Conservation (phyloP, 345 rosid genomes). For the Citrus hindsii region DNA sequence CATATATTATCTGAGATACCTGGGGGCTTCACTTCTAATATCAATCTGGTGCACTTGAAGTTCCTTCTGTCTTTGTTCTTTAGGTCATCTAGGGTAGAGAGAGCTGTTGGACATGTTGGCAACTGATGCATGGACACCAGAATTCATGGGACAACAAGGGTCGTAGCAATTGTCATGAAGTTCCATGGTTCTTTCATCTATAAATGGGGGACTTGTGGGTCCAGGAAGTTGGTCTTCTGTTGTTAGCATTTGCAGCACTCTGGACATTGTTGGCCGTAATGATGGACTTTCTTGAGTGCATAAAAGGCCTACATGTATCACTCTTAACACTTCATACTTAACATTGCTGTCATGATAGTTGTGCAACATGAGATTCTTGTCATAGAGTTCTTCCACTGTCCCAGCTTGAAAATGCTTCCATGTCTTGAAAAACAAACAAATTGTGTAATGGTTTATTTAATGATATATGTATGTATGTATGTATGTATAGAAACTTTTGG, state of each 20-base stretch:
- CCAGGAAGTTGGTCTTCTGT: slow-evolving; percentile 60
- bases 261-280: slow-evolving; percentile 77
- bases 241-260: slow-evolving; percentile 63
- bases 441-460: not conserved
- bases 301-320: slow-evolving; percentile 68
- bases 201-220: slow-evolving; percentile 82
- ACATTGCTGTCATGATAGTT: slow-evolving; percentile 35
- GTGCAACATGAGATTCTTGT: slow-evolving; percentile 57
- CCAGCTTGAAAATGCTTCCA: slow-evolving; percentile 80
- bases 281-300: slow-evolving; percentile 78
- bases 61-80: not conserved
- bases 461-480: not conserved
- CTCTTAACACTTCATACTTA: slow-evolving; percentile 58
- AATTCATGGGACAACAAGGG: slow-evolving; percentile 30
- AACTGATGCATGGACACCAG: slow-evolving; percentile 46
- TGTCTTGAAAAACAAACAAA: slow-evolving; percentile 29
- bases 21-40: not conserved
- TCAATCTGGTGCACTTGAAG: not conserved
- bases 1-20: slow-evolving; percentile 2
- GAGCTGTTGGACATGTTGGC: slow-evolving; percentile 64
- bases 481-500: not conserved
- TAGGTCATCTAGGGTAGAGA: slow-evolving; percentile 64
- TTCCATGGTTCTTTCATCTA: slow-evolving; percentile 83
- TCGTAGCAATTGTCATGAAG: slow-evolving; percentile 45
- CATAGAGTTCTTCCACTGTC: slow-evolving; percentile 60